Evolutionary conservation across 768 basidiomycete species (phyloP).

Genomic region (Rubroboletus pulcherrimus): DNA sequence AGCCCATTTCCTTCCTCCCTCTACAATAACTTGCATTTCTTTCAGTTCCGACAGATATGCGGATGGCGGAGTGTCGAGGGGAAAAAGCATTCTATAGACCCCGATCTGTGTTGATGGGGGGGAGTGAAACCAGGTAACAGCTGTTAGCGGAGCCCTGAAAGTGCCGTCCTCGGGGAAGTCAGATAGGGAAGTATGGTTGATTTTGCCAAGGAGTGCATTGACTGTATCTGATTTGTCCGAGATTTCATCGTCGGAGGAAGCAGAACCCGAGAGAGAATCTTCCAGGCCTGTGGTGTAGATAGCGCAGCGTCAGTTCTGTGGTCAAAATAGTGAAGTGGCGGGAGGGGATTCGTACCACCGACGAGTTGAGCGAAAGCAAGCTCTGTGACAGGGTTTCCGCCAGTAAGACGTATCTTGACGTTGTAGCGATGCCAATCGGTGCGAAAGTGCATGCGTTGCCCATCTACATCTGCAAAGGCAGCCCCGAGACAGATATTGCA

Average conservation of each 20-base stretch:
- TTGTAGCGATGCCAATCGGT: constrained; percentile 99
- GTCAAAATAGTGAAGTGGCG: not conserved
- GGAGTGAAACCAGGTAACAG: constrained; percentile 89
- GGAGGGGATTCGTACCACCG: constrained; percentile 54
- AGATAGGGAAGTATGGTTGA: constrained; percentile 45
- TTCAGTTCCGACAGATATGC: constrained; percentile 59
- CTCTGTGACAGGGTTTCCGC: constrained; percentile 62
- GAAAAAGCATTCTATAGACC: constrained; percentile 75
- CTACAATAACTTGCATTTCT: constrained; percentile 54
- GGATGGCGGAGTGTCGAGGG: constrained; percentile 37
- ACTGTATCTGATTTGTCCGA: constrained; percentile 67
- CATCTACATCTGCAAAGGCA: constrained; percentile 68
- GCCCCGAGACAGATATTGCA: constrained; percentile 74
- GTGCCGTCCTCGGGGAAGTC: constrained; percentile 40
- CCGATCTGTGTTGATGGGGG: constrained; percentile 87
- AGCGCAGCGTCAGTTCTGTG: not conserved
- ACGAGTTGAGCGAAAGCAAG: constrained; percentile 71
- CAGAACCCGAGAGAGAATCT: constrained; percentile 91
- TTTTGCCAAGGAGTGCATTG: constrained; percentile 59
- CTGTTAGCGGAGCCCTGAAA: constrained; percentile 51
- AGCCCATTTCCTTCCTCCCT: constrained; percentile 76
- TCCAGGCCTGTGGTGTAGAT: constrained; percentile 51
- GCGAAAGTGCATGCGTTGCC: constrained; percentile 82
- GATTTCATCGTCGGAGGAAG: constrained; percentile 56
- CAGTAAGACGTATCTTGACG: constrained; percentile 74